These are phyloP conservation scores for Pyricularia sp. DNA, from an alignment of 2,329 filamentous ascomycete genomes.

Conservation along the genomic window DNA sequence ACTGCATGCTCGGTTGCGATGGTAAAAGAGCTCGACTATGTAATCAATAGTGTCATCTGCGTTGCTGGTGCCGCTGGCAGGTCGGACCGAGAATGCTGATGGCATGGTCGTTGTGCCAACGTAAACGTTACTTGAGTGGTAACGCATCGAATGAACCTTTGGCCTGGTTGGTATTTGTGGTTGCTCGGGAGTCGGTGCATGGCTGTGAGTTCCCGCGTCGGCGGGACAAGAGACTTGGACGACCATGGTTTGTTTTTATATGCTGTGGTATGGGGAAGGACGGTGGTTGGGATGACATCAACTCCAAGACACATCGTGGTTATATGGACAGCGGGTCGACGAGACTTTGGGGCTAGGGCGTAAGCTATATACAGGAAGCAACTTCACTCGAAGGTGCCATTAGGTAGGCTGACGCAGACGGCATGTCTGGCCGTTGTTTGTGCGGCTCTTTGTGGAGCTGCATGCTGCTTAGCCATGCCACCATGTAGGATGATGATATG, in stretches of 20 bases:
- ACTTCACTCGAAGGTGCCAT: background rate
- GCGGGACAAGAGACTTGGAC: background rate
- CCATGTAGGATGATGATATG: background rate
- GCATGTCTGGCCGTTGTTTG: background rate
- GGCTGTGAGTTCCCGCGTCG: background rate
- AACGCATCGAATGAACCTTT: conserved; percentile 17
- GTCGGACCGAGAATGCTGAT: conserved; percentile 11
- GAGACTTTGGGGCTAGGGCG: background rate
- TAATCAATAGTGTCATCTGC: conserved; percentile 8
- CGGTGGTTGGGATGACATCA: background rate
- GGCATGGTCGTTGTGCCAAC: conserved; percentile 14
- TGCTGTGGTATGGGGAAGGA: background rate
- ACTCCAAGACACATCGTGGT: background rate
- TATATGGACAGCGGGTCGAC: background rate
- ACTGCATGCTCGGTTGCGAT: conserved; percentile 18
- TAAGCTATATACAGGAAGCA: background rate
- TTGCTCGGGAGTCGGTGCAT: conserved; percentile 1
- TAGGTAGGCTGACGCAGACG: background rate
- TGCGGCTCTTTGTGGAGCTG: background rate
- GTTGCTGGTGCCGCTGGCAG: conserved; percentile 5
- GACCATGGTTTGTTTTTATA: background rate
- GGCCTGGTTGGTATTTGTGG: conserved; percentile 10
- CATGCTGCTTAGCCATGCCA: background rate
- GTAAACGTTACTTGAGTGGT: conserved; percentile 16
- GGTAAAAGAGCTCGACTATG: conserved; percentile 17